phyloP scores from a whole-genome alignment of 768 basidiomycete species.

The Steccherinum ochraceum region DNA sequence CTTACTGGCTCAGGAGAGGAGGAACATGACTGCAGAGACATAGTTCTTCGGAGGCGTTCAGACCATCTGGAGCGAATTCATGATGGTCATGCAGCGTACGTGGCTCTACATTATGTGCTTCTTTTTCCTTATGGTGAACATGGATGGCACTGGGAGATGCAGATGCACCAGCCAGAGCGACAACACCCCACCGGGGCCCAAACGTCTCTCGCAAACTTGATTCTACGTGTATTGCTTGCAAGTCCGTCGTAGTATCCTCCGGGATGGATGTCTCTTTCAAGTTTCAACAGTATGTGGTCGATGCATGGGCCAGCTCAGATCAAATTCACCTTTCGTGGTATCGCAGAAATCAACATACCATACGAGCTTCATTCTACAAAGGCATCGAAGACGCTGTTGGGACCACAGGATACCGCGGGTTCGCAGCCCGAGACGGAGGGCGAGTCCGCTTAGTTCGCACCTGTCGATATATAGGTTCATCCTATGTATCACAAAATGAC shows the following conservation, averaged over 20 bases:
- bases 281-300: slow-evolving; percentile 40
- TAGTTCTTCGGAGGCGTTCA: slow-evolving; percentile 23
- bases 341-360: slow-evolving; percentile 24
- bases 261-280: slow-evolving; percentile 32
- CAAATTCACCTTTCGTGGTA: slow-evolving; percentile 32
- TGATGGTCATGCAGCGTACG: slow-evolving; percentile 30
- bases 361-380: slow-evolving; percentile 29
- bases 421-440: too few species aligned
- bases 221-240: slow-evolving; percentile 31
- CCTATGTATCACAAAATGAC: too few species aligned
- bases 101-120: slow-evolving; percentile 35
- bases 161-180: slow-evolving; percentile 2
- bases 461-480: too few species aligned
- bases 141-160: slow-evolving; percentile 30
- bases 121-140: slow-evolving; percentile 34
- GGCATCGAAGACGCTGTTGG: slow-evolving; percentile 30
- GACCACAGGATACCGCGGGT: too few species aligned
- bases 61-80: slow-evolving; percentile 25
- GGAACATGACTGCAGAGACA: slow-evolving; percentile 22
- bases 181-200: too few species aligned
- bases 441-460: too few species aligned
- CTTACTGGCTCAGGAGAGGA: slow-evolving; percentile 27
- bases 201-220: slow-evolving; percentile 22
- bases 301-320: slow-evolving; percentile 40
- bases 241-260: slow-evolving; percentile 13